A percentile compares a stretch with the other conserved stretches of the same genome.
These are phyloP conservation scores for Colletotrichum sp. DNA, from an alignment of 2,329 filamentous ascomycete genomes.

Conservation along the genomic window DNA sequence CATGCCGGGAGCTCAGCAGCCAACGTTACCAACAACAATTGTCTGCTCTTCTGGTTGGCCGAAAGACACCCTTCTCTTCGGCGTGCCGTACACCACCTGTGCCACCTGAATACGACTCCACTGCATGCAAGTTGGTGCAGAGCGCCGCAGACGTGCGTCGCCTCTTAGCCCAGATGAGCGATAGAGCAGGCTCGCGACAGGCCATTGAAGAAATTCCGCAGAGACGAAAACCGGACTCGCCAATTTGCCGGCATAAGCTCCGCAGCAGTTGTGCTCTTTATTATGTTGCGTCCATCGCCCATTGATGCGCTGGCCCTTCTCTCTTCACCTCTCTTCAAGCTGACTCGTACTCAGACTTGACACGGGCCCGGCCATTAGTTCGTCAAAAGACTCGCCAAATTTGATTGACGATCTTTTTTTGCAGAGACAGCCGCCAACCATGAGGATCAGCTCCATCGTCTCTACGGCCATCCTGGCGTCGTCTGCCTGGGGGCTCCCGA, in stretches of 20 bases:
- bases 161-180: not conserved
- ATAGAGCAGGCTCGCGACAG: not conserved
- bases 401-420: not conserved
- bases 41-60: not conserved
- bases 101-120: not conserved
- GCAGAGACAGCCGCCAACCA: not conserved
- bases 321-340: not conserved
- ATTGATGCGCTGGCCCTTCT: not conserved
- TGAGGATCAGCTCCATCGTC: constrained; percentile 19
- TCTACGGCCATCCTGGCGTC: constrained; percentile 20
- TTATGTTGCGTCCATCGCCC: not conserved
- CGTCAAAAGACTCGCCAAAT: not conserved
- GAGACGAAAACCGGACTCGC: not conserved
- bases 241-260: not conserved
- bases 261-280: not conserved
- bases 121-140: not conserved
- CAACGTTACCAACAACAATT: not conserved
- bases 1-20: not conserved
- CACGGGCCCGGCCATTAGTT: not conserved
- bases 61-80: not conserved
- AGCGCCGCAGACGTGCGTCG: not conserved
- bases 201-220: not conserved
- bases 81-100: not conserved
- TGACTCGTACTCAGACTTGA: not conserved
- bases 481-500: constrained; percentile 12